phyloP scores from a whole-genome alignment of 2,329 filamentous ascomycete genomes.

The Curvularia hawaiiensis region DNA sequence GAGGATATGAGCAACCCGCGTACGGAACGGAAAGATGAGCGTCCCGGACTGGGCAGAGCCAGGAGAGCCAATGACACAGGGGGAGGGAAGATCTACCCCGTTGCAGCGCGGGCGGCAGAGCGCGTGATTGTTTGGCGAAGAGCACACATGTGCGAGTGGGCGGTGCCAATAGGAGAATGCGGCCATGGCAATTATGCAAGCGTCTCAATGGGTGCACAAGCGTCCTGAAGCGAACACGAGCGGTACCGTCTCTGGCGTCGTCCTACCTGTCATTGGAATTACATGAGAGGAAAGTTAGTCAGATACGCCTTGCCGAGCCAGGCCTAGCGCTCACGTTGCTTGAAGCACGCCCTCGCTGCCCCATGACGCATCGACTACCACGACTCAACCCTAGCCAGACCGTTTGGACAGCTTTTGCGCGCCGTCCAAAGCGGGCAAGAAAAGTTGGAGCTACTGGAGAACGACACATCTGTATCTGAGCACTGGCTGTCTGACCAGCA shows the following conservation, averaged over 20 bases:
- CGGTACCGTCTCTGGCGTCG: background rate
- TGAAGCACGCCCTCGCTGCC: background rate
- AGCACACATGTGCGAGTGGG: background rate
- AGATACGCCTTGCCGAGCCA: background rate
- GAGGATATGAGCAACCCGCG: background rate
- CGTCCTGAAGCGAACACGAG: constrained; percentile 5
- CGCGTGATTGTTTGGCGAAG: constrained; percentile 3
- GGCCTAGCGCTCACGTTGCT: background rate
- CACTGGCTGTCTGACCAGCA: constrained; percentile 1
- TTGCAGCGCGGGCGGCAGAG: background rate
- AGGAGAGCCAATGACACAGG: background rate
- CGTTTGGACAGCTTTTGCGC: background rate
- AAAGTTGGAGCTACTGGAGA: constrained; percentile 4
- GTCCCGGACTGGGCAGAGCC: background rate
- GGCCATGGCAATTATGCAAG: constrained; percentile 1
- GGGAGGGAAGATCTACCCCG: background rate
- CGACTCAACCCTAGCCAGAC: constrained; percentile 3
- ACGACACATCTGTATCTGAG: constrained; percentile 12
- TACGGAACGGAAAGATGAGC: background rate
- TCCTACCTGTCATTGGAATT: background rate
- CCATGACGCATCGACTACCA: background rate
- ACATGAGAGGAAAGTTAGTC: background rate
- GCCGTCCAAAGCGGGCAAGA: constrained; percentile 1
- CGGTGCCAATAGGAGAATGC: constrained; percentile 5
- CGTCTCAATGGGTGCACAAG: constrained; percentile 1